Base-by-base conservation (phyloP, 176 grass and related monocot species). In the Pontederia paniculata region DNA sequence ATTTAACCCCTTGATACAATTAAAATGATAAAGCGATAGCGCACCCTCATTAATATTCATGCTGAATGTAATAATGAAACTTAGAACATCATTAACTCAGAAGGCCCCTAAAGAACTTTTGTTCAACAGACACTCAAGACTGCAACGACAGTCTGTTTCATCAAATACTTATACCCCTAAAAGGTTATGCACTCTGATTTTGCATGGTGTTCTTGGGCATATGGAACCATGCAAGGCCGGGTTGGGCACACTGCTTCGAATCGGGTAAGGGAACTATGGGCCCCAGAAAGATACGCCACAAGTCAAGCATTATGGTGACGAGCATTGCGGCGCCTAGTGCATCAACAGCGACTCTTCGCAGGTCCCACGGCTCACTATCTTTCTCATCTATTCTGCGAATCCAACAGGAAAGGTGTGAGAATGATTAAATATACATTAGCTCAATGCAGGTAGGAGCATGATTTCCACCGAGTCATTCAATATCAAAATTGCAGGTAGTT, bases 221-320 rank as follows among this genome's bases (percentile, higher is more conserved):
- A 5, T 71, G 68, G 63, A 96, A 96, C 90, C 90, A 96, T 42
- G 71, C 82, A 23, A 96, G 85, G 52, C 90, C 90, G 9, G 71
- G 79, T 52, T 86, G 79, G 8, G 54, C 48, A 3, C 85, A 96
- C 23, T 47, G 71, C 67, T 59, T 83, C 11, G 70, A 78, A 58
- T 84, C 85, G 0, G 79, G 66, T 13, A 67, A 65, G 10, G 79
- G 31, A 16, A 89, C 68, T 63, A 96, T 79, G 43, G 90, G 82
- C 48, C 90, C 90, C 52, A 96, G 53, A 55, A 89, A 96, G 76
- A 96, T 83, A 14, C 90, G 85, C 90, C 90, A 96, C 1, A 96
- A 23, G 47, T 96, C 90, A 0, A 96, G 79, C 14, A 96, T 83
- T 63, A 96, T 96, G 1, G 90, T 96, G 4, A 89, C 90, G 7